These are phyloP conservation scores for Globisporangium ultimum DNA, from an alignment of 352 stramenopile genomes.

Conservation along the genomic window DNA sequence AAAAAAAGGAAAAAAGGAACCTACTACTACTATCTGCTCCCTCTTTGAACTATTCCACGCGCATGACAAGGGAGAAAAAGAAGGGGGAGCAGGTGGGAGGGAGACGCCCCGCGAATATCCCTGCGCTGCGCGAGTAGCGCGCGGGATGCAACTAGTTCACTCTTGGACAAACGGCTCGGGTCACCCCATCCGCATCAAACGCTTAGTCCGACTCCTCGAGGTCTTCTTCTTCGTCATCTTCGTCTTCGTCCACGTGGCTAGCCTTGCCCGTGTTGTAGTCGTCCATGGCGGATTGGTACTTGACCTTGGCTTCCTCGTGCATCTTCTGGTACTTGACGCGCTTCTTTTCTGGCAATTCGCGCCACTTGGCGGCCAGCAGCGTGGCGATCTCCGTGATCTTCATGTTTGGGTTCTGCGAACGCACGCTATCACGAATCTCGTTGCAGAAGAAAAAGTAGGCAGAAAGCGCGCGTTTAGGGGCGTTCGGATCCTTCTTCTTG, in stretches of 20 bases:
- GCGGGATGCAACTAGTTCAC: conserved; percentile 16
- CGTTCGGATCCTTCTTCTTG: conserved; percentile 92
- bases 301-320: conserved; percentile 80
- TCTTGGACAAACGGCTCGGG: neutral
- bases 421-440: conserved; percentile 87
- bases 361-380: conserved; percentile 81
- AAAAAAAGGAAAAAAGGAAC: neutral
- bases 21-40: neutral
- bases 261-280: conserved; percentile 80
- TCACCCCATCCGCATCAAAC: neutral
- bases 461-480: conserved; percentile 92
- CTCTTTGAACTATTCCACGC: neutral
- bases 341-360: conserved; percentile 90
- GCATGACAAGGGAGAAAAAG: neutral
- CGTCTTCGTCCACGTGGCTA: conserved; percentile 33
- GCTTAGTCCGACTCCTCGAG: conserved; percentile 69
- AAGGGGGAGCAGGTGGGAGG: neutral
- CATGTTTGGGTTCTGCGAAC: conserved; percentile 92
- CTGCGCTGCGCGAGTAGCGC: neutral
- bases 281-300: conserved; percentile 90
- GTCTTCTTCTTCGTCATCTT: conserved; percentile 71
- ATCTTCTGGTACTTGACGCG: conserved; percentile 88
- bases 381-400: conserved; percentile 92
- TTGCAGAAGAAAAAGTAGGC: conserved; percentile 96
- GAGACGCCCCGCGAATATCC: conserved; percentile 7